phyloP scores from a whole-genome alignment of 305 asterid genomes.

The Fraxinus sp. region DNA sequence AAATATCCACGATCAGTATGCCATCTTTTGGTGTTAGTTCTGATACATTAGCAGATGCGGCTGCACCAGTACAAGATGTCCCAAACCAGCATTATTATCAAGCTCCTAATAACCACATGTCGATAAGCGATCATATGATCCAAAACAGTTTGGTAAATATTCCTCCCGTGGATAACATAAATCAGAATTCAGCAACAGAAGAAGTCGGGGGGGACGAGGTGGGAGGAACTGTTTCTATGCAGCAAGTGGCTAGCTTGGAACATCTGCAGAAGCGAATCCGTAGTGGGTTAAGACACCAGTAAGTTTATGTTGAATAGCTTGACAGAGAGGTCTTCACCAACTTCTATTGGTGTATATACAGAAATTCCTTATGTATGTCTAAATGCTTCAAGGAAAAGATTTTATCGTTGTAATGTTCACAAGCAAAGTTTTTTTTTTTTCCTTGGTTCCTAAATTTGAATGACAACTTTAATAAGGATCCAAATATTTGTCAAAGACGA shows the following conservation, averaged over 20 bases:
- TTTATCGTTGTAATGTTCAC: background rate
- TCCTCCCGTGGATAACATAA: constrained; percentile 43
- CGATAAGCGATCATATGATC: constrained; percentile 42
- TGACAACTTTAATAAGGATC: background rate
- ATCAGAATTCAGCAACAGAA: constrained; percentile 34
- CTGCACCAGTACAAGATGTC: constrained; percentile 66
- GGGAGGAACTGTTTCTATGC: constrained; percentile 72
- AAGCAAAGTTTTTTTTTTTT: background rate
- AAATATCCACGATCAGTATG: constrained; percentile 52
- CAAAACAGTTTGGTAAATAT: constrained; percentile 47
- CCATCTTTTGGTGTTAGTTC: constrained; percentile 59
- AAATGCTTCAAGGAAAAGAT: constrained; percentile 7
- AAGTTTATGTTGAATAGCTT: constrained; percentile 17
- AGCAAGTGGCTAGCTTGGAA: constrained; percentile 91
- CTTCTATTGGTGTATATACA: background rate
- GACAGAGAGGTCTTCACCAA: background rate
- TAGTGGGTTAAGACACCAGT: constrained; percentile 43
- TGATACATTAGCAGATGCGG: constrained; percentile 61
- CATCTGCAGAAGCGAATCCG: constrained; percentile 83
- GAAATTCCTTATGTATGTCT: background rate
- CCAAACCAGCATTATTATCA: constrained; percentile 33
- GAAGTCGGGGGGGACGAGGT: constrained; percentile 43
- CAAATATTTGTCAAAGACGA: background rate
- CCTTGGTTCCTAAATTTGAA: background rate
- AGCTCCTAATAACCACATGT: constrained; percentile 38